These are phyloP conservation scores for Boletus mariae DNA, from an alignment of 1,284 basidiomycete genomes.

Conservation along the genomic window DNA sequence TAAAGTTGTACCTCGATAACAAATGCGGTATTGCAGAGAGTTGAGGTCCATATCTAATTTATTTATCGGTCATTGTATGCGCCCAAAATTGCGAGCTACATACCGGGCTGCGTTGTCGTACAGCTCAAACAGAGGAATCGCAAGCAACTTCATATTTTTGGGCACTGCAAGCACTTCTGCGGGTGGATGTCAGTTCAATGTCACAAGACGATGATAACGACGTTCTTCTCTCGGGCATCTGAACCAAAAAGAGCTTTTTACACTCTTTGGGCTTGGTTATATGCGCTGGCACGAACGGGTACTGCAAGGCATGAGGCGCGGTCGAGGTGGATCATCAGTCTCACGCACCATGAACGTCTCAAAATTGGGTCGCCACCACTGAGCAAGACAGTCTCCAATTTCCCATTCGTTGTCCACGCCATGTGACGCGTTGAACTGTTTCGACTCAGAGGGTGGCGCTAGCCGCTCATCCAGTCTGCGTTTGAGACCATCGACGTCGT, in stretches of 20 bases:
- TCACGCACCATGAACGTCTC: conserved; percentile 93
- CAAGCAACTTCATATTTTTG: conserved; percentile 97
- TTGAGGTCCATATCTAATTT: conserved; percentile 57
- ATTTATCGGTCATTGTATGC: background rate
- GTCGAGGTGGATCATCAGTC: conserved; percentile 5
- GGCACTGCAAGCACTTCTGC: conserved; percentile 93
- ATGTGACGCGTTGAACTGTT: conserved; percentile 68
- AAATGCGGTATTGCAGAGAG: conserved; percentile 92
- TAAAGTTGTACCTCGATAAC: conserved; percentile 82
- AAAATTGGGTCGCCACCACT: conserved; percentile 98
- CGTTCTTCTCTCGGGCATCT: conserved; percentile 91
- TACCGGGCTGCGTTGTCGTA: conserved; percentile 95
- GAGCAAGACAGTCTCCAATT: conserved; percentile 89
- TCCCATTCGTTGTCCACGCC: conserved; percentile 89
- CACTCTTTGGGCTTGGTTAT: conserved; percentile 97
- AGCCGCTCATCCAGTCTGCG: conserved; percentile 84
- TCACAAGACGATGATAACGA: conserved; percentile 12
- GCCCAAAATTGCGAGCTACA: conserved; percentile 9
- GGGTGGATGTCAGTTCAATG: conserved; percentile 1
- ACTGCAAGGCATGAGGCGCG: conserved; percentile 47
- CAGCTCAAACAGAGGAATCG: conserved; percentile 92
- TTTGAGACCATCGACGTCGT: conserved; percentile 87
- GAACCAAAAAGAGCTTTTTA: conserved; percentile 94
- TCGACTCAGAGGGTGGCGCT: conserved; percentile 64
- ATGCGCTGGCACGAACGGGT: conserved; percentile 95